phyloP scores from a whole-genome alignment of 495 filamentous ascomycete genomes.

The Oidiodendron maius region DNA sequence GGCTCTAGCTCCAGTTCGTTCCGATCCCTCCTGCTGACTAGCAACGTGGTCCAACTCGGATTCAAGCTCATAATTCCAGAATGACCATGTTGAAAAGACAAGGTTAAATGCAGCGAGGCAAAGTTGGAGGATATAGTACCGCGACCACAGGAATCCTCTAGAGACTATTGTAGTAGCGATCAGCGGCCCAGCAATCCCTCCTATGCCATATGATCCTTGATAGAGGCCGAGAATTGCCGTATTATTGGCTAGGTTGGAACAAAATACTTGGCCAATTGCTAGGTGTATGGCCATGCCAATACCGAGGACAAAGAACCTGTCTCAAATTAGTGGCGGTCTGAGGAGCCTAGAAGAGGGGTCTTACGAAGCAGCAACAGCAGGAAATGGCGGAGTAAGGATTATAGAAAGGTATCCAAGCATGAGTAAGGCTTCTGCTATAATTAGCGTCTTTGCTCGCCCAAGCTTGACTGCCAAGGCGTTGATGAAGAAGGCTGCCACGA shows the following conservation, averaged over 20 bases:
- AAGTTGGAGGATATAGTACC: slow-evolving; percentile 53
- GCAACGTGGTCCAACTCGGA: slow-evolving; percentile 4
- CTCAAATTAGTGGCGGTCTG: not conserved
- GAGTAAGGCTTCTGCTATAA: slow-evolving; percentile 46
- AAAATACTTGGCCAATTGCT: slow-evolving; percentile 72
- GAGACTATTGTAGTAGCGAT: slow-evolving; percentile 61
- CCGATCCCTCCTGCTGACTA: slow-evolving; percentile 21
- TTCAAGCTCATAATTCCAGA: slow-evolving; percentile 47
- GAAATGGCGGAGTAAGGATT: slow-evolving; percentile 60
- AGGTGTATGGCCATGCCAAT: slow-evolving; percentile 60
- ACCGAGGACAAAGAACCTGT: slow-evolving; percentile 58
- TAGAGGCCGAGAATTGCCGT: slow-evolving; percentile 55
- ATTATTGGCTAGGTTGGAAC: slow-evolving; percentile 56
- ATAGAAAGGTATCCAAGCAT: slow-evolving; percentile 53
- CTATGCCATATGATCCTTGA: slow-evolving; percentile 71
- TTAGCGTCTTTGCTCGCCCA: slow-evolving; percentile 56
- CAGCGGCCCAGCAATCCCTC: slow-evolving; percentile 62
- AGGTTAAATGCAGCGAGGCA: slow-evolving; percentile 42
- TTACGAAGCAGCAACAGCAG: slow-evolving; percentile 45
- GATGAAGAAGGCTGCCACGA: slow-evolving; percentile 59
- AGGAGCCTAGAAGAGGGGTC: not conserved
- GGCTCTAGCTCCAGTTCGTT: slow-evolving; percentile 19
- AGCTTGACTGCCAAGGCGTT: slow-evolving; percentile 48
- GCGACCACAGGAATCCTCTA: slow-evolving; percentile 42
- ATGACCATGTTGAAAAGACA: slow-evolving; percentile 45